A percentile compares a stretch with the other conserved stretches of the same genome.
Conservation (phyloP, 192 early-diverging fungal species). For the Mortierella alpina region DNA sequence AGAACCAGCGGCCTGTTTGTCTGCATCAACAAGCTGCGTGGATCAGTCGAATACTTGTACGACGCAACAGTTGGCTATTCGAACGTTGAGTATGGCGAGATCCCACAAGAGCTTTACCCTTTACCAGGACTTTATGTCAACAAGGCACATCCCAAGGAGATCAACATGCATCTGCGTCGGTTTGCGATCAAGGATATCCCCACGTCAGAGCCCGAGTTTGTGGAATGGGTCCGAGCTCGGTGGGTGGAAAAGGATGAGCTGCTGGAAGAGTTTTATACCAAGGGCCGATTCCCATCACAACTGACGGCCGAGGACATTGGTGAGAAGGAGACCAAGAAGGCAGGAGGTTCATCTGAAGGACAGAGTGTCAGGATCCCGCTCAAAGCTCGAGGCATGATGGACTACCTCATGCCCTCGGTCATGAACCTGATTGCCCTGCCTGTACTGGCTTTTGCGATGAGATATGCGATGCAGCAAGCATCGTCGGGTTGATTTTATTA, state of each 20-base stretch:
- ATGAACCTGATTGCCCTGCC: constrained; percentile 36
- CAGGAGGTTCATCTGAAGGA: background rate
- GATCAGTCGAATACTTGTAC: constrained; percentile 78
- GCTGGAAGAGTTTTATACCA: constrained; percentile 82
- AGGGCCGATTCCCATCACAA: constrained; percentile 72
- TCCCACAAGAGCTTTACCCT: constrained; percentile 88
- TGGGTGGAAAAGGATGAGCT: constrained; percentile 89
- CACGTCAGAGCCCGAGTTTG: constrained; percentile 74
- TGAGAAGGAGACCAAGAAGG: constrained; percentile 5
- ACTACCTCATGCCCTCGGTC: constrained; percentile 29
- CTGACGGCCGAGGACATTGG: constrained; percentile 27
- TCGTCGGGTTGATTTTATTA: background rate
- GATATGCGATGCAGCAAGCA: constrained; percentile 25
- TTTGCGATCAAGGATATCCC: constrained; percentile 75
- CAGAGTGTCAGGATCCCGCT: constrained; percentile 34
- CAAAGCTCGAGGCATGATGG: constrained; percentile 26
- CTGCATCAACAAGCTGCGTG: constrained; percentile 73
- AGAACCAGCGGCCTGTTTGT: constrained; percentile 85
- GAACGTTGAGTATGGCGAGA: constrained; percentile 75
- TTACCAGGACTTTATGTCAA: constrained; percentile 81
- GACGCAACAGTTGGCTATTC: constrained; percentile 93
- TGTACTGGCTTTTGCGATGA: constrained; percentile 23
- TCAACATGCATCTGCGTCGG: constrained; percentile 86
- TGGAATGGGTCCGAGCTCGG: constrained; percentile 78
- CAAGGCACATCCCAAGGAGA: constrained; percentile 74